Evolutionary conservation across 2,329 filamentous ascomycete species (phyloP), one percentile per base, ranked within the genome.

Genomic region (Colletotrichum musicola): DNA sequence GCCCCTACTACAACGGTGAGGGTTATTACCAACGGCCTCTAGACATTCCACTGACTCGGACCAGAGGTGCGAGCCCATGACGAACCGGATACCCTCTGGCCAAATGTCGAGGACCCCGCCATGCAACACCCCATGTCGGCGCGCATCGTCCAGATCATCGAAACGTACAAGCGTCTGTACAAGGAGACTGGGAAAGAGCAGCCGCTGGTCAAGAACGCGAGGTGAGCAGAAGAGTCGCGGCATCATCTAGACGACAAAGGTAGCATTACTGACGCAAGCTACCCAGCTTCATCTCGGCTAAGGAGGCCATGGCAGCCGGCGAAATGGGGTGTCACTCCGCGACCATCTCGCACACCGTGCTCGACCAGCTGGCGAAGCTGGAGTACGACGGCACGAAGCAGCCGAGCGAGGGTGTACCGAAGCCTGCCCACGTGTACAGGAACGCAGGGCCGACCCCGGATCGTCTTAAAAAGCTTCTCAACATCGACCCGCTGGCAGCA

Each of bases 1-100:
- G 83, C 71, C 84, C 83, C 4, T 86, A 86, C 64, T 85, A 80
- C 60, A 86, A 86, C 65, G 80, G 81, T 81, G 66, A 62, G 76
- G 44, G 16, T 46, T 12, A 9, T 18, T 14, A 14, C 16, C 44
- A 10, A 2, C 7, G 30, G 44, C 18, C 14, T 9, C 18, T 16
- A 10, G 6, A 46, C 16, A 46, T 10, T n/a, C 16, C 10, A 18
- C 59, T 71, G 49, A 71, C 46, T 9, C 25, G 13, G 16, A 14
- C 9, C 49, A 85, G 82, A 85, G 73, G 79, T 78, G 46, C 77
- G 76, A 6, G 83, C 82, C 3, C 82, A 85, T 64, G 77, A 78
- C 55, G 80, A 84, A 65, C 74, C 73, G 4, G 74, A 77, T 12
- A 51, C 44, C 13, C 75, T 84, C n/a, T 85, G 84, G 82, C 83